Base-by-base conservation (phyloP, 768 basidiomycete genomes). In the Tremella yokohamensis region DNA sequence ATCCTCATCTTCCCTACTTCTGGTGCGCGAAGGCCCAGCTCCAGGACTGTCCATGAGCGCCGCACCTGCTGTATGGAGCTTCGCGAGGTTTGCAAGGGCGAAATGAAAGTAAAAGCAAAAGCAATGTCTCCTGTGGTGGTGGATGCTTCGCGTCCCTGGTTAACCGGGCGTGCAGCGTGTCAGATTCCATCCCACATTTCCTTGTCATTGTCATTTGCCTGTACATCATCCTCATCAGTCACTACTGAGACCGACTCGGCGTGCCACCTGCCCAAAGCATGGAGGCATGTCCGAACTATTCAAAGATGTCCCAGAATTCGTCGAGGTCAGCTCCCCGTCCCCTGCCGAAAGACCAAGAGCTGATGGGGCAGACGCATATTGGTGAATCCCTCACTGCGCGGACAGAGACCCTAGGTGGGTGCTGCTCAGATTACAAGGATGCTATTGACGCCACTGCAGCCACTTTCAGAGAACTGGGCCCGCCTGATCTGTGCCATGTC, bases 401-500 rank as follows among this genome's bases (percentile, higher is more conserved):
- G 59, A 97, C 94, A 8, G 96, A 99, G 76, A 86, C 85, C 55
- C 81, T 98, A 59, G 86, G 94, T 94, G 64, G 70, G 88, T 73
- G 8, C 49, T 81, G 26, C 60, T 25, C 34, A n/a, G 45, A n/a
- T 8, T 40, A 8, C 12, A 13, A 38, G 19, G 72, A 39, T 73
- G 68, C 52, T 53, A 40, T 15, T 49, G 37, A 26, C 11, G 15
- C 44, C 25, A 61, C 42, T 0, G 8, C 75, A 98, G 94, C 90
- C 6, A 87, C 90, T 11, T 99, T 98, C 78, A 84, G 93, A 37
- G 94, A 99, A 79, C 85, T 99, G 16, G 96, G 96, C 12, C 96
- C 96, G 0, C 96, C 96, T 6, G 96, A 99, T 77, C 79, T 99
- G 40, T 93, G 90, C 66, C 91, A 98, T 79, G 89, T 94, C 51